These are phyloP conservation scores for Inga laurina DNA, from an alignment of 306 rosid genomes.

Conservation along the genomic window DNA sequence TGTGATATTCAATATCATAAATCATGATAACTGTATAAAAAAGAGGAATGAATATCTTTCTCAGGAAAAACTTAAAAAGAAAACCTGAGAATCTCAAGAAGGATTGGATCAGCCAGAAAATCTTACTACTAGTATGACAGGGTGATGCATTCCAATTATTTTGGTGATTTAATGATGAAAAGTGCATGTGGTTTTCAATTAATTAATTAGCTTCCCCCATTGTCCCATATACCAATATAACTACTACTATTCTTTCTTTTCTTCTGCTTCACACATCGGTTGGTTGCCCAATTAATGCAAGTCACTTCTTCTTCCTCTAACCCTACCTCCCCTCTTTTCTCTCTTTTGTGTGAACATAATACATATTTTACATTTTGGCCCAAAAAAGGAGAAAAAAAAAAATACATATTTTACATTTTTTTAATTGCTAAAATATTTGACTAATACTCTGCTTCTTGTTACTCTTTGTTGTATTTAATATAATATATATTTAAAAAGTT, in stretches of 20 bases:
- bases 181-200: conserved; percentile 29
- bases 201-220: background rate
- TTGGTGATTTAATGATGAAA: background rate
- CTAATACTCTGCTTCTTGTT: background rate
- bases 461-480: no score
- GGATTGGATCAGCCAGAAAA: background rate
- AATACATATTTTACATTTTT: background rate
- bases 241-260: background rate
- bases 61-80: background rate
- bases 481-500: no score
- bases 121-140: background rate
- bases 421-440: conserved; percentile 25
- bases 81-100: background rate
- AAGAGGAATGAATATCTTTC: no score
- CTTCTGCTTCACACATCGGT: background rate
- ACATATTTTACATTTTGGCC: background rate
- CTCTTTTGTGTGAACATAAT: background rate
- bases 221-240: background rate
- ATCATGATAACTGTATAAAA: no score
- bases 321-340: conserved; percentile 22
- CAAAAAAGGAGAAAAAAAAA: no score
- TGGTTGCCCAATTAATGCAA: background rate
- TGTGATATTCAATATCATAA: no score
- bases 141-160: background rate
- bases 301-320: conserved; percentile 28